A percentile compares a stretch with the other conserved stretches of the same genome.
These are phyloP conservation scores for Neurospora africana DNA, from an alignment of 495 filamentous ascomycete species.

Conservation along the genomic window DNA sequence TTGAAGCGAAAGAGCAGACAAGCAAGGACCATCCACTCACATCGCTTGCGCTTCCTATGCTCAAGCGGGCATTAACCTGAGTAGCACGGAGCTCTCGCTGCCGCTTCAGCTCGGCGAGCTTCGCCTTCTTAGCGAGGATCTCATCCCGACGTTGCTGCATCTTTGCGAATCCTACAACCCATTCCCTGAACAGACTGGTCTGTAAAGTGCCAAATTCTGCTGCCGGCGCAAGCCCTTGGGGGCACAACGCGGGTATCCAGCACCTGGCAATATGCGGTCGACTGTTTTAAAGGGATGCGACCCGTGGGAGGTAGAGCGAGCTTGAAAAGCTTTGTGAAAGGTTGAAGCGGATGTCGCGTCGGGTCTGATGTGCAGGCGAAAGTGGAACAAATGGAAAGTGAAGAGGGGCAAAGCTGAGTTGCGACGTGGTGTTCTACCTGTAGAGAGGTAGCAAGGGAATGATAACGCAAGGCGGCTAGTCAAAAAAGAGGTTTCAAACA, in stretches of 20 bases:
- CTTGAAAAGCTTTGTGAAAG: background rate
- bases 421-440: background rate
- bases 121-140: conserved; percentile 86
- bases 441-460: no score
- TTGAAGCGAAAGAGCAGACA: conserved; percentile 12
- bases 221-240: background rate
- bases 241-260: background rate
- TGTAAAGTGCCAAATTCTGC: background rate
- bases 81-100: conserved; percentile 72
- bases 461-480: background rate
- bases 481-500: background rate
- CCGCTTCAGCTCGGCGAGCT: conserved; percentile 88
- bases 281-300: background rate
- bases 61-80: conserved; percentile 58
- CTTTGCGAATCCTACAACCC: conserved; percentile 27
- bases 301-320: background rate
- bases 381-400: background rate
- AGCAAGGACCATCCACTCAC: conserved; percentile 22
- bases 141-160: conserved; percentile 88
- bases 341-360: background rate
- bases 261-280: background rate
- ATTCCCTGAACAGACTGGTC: conserved; percentile 18
- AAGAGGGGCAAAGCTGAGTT: background rate
- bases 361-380: background rate
- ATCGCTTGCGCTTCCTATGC: conserved; percentile 41